phyloP scores from a whole-genome alignment of 805 yeast genomes.

The Cyberlindnera mrakii region DNA sequence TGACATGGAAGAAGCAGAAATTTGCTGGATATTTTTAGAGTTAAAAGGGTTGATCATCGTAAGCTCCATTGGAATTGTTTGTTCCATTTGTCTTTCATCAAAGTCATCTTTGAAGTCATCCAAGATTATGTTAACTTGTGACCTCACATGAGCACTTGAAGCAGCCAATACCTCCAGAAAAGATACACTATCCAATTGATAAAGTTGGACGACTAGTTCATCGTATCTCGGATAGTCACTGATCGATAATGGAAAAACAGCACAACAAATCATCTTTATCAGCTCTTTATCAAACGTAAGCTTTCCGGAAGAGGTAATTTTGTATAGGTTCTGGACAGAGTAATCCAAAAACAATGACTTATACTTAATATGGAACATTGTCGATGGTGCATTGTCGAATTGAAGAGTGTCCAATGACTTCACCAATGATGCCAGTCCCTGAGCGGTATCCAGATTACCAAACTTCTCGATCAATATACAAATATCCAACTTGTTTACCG shows the following conservation, averaged over 20 bases:
- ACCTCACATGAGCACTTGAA: conserved; percentile 14
- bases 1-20: neutral
- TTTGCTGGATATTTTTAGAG: neutral
- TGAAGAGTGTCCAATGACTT: conserved; percentile 13
- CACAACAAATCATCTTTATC: conserved; percentile 6
- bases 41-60: conserved; percentile 25
- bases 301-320: conserved; percentile 11
- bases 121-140: conserved; percentile 19
- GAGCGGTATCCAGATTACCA: conserved; percentile 6
- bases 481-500: conserved; percentile 24
- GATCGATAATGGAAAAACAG: conserved; percentile 20
- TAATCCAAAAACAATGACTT: conserved; percentile 16
- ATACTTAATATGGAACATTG: conserved; percentile 22
- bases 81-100: conserved; percentile 7
- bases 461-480: conserved; percentile 13
- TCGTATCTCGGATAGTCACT: conserved; percentile 23
- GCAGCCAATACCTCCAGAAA: conserved; percentile 4
- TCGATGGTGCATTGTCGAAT: conserved; percentile 21
- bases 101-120: conserved; percentile 20
- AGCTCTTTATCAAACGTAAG: conserved; percentile 9
- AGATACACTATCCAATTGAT: conserved; percentile 4
- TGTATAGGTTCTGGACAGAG: conserved; percentile 15
- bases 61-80: conserved; percentile 21
- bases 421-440: conserved; percentile 15
- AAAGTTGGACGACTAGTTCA: conserved; percentile 16